Evolutionary conservation across 495 filamentous ascomycete genomes (phyloP), one percentile per base, ranked within the genome.

Genomic region (Cryomyces minteri): DNA sequence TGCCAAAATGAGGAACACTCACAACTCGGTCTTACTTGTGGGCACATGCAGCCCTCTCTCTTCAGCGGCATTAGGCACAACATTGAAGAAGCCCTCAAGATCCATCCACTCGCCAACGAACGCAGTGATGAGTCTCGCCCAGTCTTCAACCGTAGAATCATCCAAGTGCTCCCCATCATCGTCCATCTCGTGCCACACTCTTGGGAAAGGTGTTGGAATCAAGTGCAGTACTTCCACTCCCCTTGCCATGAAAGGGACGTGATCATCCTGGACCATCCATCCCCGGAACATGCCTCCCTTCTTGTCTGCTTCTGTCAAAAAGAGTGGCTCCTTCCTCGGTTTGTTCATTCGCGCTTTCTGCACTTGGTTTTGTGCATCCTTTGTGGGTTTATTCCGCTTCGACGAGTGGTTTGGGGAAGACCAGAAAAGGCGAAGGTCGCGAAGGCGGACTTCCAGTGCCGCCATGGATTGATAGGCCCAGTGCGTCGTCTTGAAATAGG

Each of bases 51-150:
- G 34, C 12, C 9, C 34, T 9, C 12, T 9, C 9, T 10, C 9
- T 14, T 38, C 34, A 9, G 9, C 12, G 12, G 34, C 34, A 38
- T 38, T 3, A 38, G 34, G 34, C 40, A 28, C 11, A 1, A 28
- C 39, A 6, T 58, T 61, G 31, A 88, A 63, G 42, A 71, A 77
- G 3, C 77, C 80, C 48, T 90, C 86, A 50, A 94, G 56, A 46
- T 92, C 90, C 77, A 98, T 76, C 85, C 86, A 96, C 61, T 94
- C 90, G 0, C 79, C 82, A 38, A 80, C 73, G 70, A 96, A 98
- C 4, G 77, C 86, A 5, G 81, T 79, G 31, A 84, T 59, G 12
- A 98, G 73, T 51, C 70, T 71, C 41, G 79, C 73, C 90, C 90
- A 98, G 57, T 98, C 90, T 56, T 84, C 72, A 32, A 88, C 77